A percentile compares a stretch with the other conserved stretches of the same genome.
phyloP scores from a whole-genome alignment of 371 early-diverging fungal genomes.

The Mortierella sp. region DNA sequence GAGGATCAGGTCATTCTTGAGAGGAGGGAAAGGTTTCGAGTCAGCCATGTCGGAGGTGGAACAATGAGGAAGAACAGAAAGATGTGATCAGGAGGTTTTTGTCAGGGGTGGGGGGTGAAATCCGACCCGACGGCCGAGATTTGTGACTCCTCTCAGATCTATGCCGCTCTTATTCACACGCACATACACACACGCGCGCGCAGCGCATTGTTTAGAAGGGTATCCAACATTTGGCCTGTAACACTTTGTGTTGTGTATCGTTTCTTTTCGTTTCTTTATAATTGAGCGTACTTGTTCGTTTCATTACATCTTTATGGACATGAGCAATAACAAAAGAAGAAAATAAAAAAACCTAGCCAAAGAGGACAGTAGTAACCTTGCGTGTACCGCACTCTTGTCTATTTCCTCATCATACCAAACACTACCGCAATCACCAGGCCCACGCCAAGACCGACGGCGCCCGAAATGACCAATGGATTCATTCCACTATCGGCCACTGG shows the following conservation, averaged over 20 bases:
- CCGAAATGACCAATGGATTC: conserved; percentile 31
- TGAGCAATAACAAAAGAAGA: not conserved
- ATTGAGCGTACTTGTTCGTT: too few species aligned
- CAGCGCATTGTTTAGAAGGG: too few species aligned
- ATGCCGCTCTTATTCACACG: too few species aligned
- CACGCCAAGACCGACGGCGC: conserved; percentile 41
- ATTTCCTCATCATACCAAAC: conserved; percentile 37
- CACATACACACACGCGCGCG: too few species aligned
- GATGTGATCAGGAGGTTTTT: not conserved
- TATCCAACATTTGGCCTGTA: too few species aligned
- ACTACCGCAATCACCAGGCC: conserved; percentile 33
- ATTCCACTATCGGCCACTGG: conserved; percentile 7
- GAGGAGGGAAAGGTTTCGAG: conserved; percentile 74
- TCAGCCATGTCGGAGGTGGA: conserved; percentile 17
- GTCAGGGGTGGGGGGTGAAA: too few species aligned
- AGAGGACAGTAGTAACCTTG: not conserved
- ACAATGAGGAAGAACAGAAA: not conserved
- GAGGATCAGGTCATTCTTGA: conserved; percentile 92
- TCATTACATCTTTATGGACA: not conserved
- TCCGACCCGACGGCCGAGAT: too few species aligned
- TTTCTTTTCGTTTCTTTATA: too few species aligned
- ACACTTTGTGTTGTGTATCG: too few species aligned
- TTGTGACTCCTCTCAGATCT: too few species aligned
- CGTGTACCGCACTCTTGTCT: not conserved
- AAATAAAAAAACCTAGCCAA: not conserved